Base-by-base conservation (phyloP, 257 asterid genomes). In the Gardenia jasminoides region DNA sequence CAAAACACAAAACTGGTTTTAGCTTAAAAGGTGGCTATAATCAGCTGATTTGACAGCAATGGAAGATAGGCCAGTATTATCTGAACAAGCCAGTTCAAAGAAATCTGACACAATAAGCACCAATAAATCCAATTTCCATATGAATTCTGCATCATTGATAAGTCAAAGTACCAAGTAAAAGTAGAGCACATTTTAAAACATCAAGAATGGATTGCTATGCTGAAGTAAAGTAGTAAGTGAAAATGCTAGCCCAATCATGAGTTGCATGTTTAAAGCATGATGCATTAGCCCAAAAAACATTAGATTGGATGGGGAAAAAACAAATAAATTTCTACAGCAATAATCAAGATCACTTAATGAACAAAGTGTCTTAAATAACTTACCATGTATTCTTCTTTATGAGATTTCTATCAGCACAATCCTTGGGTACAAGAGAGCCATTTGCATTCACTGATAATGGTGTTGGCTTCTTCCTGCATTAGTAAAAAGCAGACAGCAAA, bases 401-500 rank as follows among this genome's bases (percentile, higher is more conserved):
- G 81, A 91, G 85, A 84, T 88, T 77, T 91, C 87, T 93, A 80
- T 92, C 99, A 50, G 84, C 69, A 54, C 90, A 89, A 71, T 91
- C 97, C 73, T 89, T 92, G 75, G 98, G 92, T 78, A 95, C 83
- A 80, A 80, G 81, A 66, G 90, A 87, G 72, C 97, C 99, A 90
- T 95, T 95, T 80, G 99, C 98, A 83, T 92, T 86, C 78, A 95
- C 96, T 62, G 99, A 92, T 79, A 95, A 86, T 80, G 96, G 78
- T 26, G 97, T 90, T 85, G 87, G 85, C 88, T 84, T 91, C 86
- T 92, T 89, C 82, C 98, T 95, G 90, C 86, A 86, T 39, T 59
- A 58, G 54, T 36, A 70, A 77, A 77, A 82, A 31, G 69, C 76
- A 77, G 59, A 44, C 48, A 58, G 65, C 64, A 68, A 19, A 71